phyloP scores from a whole-genome alignment of 2,329 filamentous ascomycete genomes.

The Eutypa lata region DNA sequence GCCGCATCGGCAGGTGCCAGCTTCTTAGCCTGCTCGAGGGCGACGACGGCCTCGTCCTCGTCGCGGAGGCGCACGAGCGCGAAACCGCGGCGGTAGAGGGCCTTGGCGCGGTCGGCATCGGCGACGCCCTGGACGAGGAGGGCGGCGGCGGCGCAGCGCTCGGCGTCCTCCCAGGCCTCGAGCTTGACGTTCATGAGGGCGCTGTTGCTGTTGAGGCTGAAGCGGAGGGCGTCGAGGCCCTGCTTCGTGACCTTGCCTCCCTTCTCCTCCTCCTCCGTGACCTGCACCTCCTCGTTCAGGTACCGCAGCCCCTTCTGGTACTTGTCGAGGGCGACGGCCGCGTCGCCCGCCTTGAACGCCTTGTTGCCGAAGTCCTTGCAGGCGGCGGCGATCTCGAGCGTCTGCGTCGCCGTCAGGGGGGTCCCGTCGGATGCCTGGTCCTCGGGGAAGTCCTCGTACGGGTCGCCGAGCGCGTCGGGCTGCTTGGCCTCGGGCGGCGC shows the following conservation, averaged over 20 bases:
- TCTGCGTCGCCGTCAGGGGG: constrained; percentile 61
- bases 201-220: constrained; percentile 84
- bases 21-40: constrained; percentile 72
- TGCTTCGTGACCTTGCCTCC: constrained; percentile 47
- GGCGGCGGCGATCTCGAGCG: constrained; percentile 75
- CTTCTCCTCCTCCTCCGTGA: constrained; percentile 61
- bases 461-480: constrained; percentile 80
- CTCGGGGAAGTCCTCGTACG: constrained; percentile 94
- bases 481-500: constrained; percentile 64
- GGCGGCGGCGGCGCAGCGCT: constrained; percentile 68
- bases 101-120: constrained; percentile 84
- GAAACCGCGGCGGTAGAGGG: constrained; percentile 76
- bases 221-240: constrained; percentile 70
- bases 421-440: constrained; percentile 59
- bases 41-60: constrained; percentile 74
- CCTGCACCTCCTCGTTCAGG: constrained; percentile 63
- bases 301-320: constrained; percentile 77
- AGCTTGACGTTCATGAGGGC: constrained; percentile 84
- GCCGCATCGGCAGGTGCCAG: constrained; percentile 73
- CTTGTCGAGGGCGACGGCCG: constrained; percentile 73
- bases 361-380: constrained; percentile 92
- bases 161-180: constrained; percentile 65
- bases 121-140: constrained; percentile 63
- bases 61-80: constrained; percentile 77
- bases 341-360: constrained; percentile 79